These are phyloP conservation scores for Globisporangium camurandrum DNA, from an alignment of 352 stramenopile genomes.

Conservation along the genomic window DNA sequence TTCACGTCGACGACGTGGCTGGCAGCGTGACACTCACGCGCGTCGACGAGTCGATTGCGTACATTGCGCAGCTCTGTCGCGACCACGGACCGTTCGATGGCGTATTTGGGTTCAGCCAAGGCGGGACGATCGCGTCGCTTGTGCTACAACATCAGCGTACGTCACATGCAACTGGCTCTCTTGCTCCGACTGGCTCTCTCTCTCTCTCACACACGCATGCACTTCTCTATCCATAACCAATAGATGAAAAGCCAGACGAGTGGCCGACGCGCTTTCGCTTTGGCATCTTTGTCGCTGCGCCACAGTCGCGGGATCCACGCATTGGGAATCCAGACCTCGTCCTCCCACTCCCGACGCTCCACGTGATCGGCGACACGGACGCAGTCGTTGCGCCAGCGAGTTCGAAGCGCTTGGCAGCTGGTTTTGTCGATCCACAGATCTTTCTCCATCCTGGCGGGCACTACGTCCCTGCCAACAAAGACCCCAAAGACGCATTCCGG, in stretches of 20 bases:
- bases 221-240: not conserved
- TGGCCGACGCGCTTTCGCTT: slow-evolving; percentile 63
- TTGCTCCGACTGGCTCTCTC: not conserved
- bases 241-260: slow-evolving; percentile 31
- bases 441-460: slow-evolving; percentile 66
- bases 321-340: slow-evolving; percentile 31
- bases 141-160: slow-evolving; percentile 67
- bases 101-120: slow-evolving; percentile 82
- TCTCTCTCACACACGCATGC: not conserved
- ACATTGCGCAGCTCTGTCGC: slow-evolving; percentile 46
- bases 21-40: slow-evolving; percentile 32
- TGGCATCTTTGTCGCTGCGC: slow-evolving; percentile 66
- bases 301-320: slow-evolving; percentile 29
- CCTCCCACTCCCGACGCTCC: slow-evolving; percentile 60
- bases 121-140: slow-evolving; percentile 57
- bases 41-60: slow-evolving; percentile 61
- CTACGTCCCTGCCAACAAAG: slow-evolving; percentile 85
- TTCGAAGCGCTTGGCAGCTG: slow-evolving; percentile 44
- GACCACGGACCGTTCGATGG: slow-evolving; percentile 81
- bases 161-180: slow-evolving; percentile 3
- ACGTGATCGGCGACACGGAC: slow-evolving; percentile 79
- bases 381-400: slow-evolving; percentile 47
- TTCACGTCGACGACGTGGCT: slow-evolving; percentile 33
- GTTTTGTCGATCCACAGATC: slow-evolving; percentile 47
- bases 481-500: slow-evolving; percentile 64